These are phyloP conservation scores for Pelargonium australe DNA, from an alignment of 441 rosid species.

Conservation along the genomic window DNA sequence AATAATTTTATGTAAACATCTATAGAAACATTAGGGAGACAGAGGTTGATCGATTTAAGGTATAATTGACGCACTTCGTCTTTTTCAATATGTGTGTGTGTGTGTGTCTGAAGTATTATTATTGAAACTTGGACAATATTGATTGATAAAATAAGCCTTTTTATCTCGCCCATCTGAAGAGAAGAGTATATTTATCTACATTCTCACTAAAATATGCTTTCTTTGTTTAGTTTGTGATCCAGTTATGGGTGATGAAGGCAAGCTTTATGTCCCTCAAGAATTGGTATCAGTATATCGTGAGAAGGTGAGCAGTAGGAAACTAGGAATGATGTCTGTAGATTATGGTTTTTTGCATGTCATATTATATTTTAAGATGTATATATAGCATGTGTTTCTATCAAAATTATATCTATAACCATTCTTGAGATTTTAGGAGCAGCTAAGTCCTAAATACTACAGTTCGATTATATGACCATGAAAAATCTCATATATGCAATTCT, in stretches of 20 bases:
- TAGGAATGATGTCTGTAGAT: background rate
- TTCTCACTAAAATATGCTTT: conserved; percentile 13
- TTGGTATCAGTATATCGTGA: conserved; percentile 79
- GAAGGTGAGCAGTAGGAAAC: conserved; percentile 44
- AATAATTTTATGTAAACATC: background rate
- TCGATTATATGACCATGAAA: background rate
- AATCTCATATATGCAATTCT: background rate
- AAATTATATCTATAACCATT: background rate
- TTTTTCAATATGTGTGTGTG: background rate
- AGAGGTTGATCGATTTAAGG: background rate
- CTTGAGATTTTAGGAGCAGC: background rate
- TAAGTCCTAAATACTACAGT: background rate
- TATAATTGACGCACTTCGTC: background rate
- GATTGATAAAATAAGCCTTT: background rate
- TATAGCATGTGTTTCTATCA: background rate
- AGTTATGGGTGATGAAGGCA: conserved; percentile 98
- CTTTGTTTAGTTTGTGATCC: conserved; percentile 87
- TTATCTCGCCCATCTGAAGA: conserved; percentile 2
- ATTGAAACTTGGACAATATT: background rate
- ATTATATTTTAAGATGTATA: background rate
- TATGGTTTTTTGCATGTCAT: background rate
- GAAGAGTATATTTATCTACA: conserved; percentile 9
- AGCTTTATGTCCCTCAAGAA: conserved; percentile 88
- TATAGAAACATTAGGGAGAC: background rate
- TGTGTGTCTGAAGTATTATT: background rate